A percentile compares a stretch with the other conserved stretches of the same genome.
phyloP scores from a whole-genome alignment of 2,329 filamentous ascomycete genomes.

The Didymella segeticola region DNA sequence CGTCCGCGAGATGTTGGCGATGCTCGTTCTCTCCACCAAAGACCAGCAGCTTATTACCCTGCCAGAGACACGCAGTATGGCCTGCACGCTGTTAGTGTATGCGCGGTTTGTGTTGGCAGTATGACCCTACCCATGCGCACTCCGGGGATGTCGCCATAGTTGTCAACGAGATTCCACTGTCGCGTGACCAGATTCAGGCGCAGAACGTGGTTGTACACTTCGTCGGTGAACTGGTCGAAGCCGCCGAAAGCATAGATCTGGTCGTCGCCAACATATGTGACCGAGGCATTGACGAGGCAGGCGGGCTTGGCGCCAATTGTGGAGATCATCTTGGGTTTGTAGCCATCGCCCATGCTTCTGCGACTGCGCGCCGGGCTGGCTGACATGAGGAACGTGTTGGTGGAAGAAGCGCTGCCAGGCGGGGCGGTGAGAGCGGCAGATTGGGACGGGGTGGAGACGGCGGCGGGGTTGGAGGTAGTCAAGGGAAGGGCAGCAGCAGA shows the following conservation, averaged over 20 bases:
- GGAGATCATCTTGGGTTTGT: slow-evolving; percentile 79
- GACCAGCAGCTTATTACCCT: slow-evolving; percentile 93
- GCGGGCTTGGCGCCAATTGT: slow-evolving; percentile 73
- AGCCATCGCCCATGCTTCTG: slow-evolving; percentile 69
- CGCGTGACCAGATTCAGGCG: slow-evolving; percentile 84
- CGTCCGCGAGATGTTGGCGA: slow-evolving; percentile 90
- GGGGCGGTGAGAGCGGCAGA: slow-evolving; percentile 54
- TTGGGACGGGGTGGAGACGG: slow-evolving; percentile 45
- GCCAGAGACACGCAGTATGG: slow-evolving; percentile 92
- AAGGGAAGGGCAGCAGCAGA: slow-evolving; percentile 27
- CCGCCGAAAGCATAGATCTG: slow-evolving; percentile 98
- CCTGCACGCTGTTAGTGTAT: slow-evolving; percentile 59
- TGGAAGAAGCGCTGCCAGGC: slow-evolving; percentile 64
- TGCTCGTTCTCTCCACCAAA: slow-evolving; percentile 99
- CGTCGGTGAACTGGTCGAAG: slow-evolving; percentile 98
- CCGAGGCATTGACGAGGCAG: slow-evolving; percentile 95
- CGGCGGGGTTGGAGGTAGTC: slow-evolving; percentile 33
- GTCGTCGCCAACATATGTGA: slow-evolving; percentile 98
- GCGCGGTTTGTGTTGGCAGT: background rate
- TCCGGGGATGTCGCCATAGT: slow-evolving; percentile 96
- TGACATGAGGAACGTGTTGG: slow-evolving; percentile 90
- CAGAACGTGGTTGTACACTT: slow-evolving; percentile 97
- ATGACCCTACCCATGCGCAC: slow-evolving; percentile 83
- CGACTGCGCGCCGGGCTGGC: slow-evolving; percentile 66
- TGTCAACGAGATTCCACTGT: slow-evolving; percentile 95